Conservation (phyloP, 1,284 basidiomycete genomes). For the Stereum hirsutum region DNA sequence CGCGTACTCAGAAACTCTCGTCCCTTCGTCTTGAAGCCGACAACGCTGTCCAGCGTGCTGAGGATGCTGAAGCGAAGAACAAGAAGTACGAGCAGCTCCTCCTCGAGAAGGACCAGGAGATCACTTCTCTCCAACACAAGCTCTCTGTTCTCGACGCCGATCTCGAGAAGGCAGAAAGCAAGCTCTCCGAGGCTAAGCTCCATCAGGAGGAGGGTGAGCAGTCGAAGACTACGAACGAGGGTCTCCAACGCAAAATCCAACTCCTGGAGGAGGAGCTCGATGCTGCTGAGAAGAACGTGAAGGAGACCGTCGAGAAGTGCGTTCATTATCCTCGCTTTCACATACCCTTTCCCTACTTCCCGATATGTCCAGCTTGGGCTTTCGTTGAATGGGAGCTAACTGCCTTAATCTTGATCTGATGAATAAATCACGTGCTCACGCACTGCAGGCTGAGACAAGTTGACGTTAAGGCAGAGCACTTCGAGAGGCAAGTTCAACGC, state of each 20-base stretch:
- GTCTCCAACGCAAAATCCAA: slow-evolving; percentile 78
- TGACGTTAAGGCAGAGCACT: slow-evolving; percentile 99
- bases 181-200: slow-evolving; percentile 65
- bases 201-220: slow-evolving; percentile 67
- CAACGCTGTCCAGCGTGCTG: slow-evolving; percentile 60
- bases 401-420: slow-evolving; percentile 31
- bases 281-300: slow-evolving; percentile 91
- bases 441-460: slow-evolving; percentile 81
- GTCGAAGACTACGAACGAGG: slow-evolving; percentile 71
- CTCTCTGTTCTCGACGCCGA: slow-evolving; percentile 79
- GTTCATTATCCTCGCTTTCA: too few relatives aligned
- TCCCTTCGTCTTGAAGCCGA: slow-evolving; percentile 78
- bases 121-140: slow-evolving; percentile 77
- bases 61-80: slow-evolving; percentile 66
- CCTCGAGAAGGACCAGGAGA: slow-evolving; percentile 79
- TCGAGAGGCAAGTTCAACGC: slow-evolving; percentile 86
- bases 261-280: slow-evolving; percentile 95
- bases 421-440: slow-evolving; percentile 4
- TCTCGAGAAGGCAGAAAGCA: slow-evolving; percentile 73
- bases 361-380: too few relatives aligned
- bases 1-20: slow-evolving; percentile 42
- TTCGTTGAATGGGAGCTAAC: too few relatives aligned
- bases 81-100: slow-evolving; percentile 72
- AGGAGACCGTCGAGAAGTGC: slow-evolving; percentile 78
- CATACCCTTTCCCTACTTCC: too few relatives aligned